Evolutionary conservation across 1,284 basidiomycete genomes (phyloP).

Genomic region (Ceratobasidium sp.): DNA sequence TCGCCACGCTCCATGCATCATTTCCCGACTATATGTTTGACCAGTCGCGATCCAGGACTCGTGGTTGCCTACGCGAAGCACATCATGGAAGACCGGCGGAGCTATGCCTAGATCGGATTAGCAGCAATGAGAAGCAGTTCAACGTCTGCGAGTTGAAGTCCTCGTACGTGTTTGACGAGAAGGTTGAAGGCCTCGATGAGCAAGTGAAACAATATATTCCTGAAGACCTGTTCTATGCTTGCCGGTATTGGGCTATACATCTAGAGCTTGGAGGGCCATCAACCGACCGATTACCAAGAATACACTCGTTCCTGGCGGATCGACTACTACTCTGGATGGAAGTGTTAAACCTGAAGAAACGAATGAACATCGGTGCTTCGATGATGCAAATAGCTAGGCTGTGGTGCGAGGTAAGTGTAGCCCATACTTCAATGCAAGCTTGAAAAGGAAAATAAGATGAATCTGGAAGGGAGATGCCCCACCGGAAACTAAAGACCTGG

Average conservation of each 20-base stretch:
- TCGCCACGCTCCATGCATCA: not conserved
- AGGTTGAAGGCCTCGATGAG: not conserved
- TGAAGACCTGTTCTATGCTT: not conserved
- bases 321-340: no score
- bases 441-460: no score
- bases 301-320: not conserved
- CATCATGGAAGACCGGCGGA: no score
- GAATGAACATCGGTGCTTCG: no score
- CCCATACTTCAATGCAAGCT: no score
- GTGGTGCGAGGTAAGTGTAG: no score
- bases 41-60: not conserved
- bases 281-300: not conserved
- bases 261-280: not conserved
- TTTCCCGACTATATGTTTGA: not conserved
- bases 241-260: not conserved
- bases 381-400: no score
- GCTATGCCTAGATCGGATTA: not conserved
- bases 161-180: not conserved
- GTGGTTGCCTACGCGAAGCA: no score
- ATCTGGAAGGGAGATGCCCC: no score
- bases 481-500: not conserved
- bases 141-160: constrained; percentile 13
- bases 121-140: not conserved
- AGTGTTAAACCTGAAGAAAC: no score
- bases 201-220: not conserved